Conservation (phyloP, 2,329 filamentous ascomycete genomes). For the Talaromyces sp. region DNA sequence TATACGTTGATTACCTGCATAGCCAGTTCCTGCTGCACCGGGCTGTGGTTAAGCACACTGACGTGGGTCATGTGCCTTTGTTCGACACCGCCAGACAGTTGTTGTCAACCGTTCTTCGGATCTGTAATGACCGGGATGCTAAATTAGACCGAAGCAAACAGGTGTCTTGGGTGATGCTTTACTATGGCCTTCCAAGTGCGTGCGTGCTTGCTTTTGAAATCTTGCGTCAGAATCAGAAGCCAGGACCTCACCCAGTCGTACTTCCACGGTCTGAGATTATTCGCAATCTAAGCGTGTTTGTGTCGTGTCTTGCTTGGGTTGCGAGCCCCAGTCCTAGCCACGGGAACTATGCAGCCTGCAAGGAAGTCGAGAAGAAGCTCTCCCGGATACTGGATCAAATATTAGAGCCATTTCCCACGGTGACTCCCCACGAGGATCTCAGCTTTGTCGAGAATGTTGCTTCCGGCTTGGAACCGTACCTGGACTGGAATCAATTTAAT, state of each 20-base stretch:
- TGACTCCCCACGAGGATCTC: constrained; percentile 22
- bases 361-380: constrained; percentile 35
- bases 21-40: constrained; percentile 35
- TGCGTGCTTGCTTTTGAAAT: constrained; percentile 31
- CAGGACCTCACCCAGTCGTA: constrained; percentile 21
- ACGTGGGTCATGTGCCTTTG: constrained; percentile 30
- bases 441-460: constrained; percentile 28
- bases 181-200: constrained; percentile 28
- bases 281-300: constrained; percentile 24
- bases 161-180: constrained; percentile 34
- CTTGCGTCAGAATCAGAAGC: constrained; percentile 30
- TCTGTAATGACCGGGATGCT: constrained; percentile 28
- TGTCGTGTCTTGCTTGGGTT: constrained; percentile 30
- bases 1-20: constrained; percentile 36
- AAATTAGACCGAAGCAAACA: constrained; percentile 32
- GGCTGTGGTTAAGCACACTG: constrained; percentile 32
- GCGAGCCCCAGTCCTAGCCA: constrained; percentile 31
- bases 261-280: constrained; percentile 25
- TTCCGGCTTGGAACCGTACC: constrained; percentile 30
- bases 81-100: constrained; percentile 33
- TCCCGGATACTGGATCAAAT: constrained; percentile 35
- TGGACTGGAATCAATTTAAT: constrained; percentile 34
- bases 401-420: constrained; percentile 32
- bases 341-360: constrained; percentile 35
- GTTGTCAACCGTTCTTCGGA: constrained; percentile 29